Evolutionary conservation across 805 yeast genomes (phyloP), one percentile per base, ranked within the genome.

Genomic region (Teunomyces atbi): DNA sequence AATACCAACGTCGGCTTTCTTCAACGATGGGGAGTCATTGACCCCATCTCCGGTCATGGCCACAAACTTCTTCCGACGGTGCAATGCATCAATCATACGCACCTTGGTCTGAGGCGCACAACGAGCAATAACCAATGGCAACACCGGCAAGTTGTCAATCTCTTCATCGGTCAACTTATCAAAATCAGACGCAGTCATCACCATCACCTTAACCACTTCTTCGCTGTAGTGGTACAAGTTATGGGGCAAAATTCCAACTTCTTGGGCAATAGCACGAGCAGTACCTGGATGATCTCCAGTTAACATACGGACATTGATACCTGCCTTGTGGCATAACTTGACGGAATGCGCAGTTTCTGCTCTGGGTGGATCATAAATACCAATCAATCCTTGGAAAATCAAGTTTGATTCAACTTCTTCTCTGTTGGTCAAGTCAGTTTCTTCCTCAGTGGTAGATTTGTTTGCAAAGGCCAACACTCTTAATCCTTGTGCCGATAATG

Each of bases 241-340:
- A 47, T 52, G 64, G 11, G 74, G 89, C 28, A 86, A 64, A 49
- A 86, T 86, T 12, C 91, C 91, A 42, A 86, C 90, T 61, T 86
- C 90, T 61, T 81, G 83, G 13, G 92, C 91, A 69, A 86, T 86
- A 4, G 91, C 89, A 47, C 73, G 71, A 13, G 92, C 92, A 36
- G 92, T 86, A 30, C 84, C 84, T 7, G 85, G 86, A 57, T 84
- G 89, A 60, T 86, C 92, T 51, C 92, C 92, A 15, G 92, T 86
- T 34, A 86, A 76, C 92, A 86, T 86, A 55, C 82, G 89, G 39
- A 86, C 91, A 52, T 82, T 80, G 54, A 86, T 82, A 50, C 92
- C 92, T 12, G 92, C 92, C 41, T 63, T 71, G 59, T 84, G 89
- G 63, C 91, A 85, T 49, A 68, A 62, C 55, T 76, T 77, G 18